Percentiles rank a stretch among this genome's conserved stretches.
Conservation (phyloP, 192 early-diverging fungal genomes). For the Backusella sp. region DNA sequence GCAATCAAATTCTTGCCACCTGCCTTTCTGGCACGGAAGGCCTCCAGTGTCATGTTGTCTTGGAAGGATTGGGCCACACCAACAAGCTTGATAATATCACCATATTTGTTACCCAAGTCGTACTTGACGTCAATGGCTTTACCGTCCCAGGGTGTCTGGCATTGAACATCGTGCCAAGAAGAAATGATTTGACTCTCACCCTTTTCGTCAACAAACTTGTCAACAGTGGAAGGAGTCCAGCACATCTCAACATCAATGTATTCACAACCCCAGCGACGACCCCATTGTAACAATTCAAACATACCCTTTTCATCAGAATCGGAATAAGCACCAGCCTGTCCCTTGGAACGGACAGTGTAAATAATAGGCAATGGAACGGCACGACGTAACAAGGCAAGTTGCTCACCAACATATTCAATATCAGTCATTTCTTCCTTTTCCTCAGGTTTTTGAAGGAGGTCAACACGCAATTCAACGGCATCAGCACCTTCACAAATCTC, state of each 20-base stretch:
- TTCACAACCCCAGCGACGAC: constrained; percentile 87
- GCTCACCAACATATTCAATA: constrained; percentile 69
- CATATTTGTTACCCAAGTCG: constrained; percentile 51
- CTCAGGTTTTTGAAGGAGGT: constrained; percentile 65
- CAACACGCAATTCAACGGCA: constrained; percentile 91
- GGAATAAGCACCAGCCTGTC: constrained; percentile 87
- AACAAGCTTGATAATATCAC: constrained; percentile 93
- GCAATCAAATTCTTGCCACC: constrained; percentile 81
- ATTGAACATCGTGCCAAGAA: constrained; percentile 85
- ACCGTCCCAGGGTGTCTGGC: constrained; percentile 62
- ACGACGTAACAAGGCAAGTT: constrained; percentile 76
- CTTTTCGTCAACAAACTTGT: constrained; percentile 54
- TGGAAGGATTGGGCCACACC: constrained; percentile 70
- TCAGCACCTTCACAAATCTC: constrained; percentile 76
- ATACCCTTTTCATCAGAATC: constrained; percentile 59
- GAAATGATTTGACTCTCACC: constrained; percentile 73
- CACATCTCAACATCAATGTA: constrained; percentile 87
- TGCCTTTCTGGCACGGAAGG: constrained; percentile 57
- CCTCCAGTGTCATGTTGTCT: constrained; percentile 82
- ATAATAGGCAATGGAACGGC: constrained; percentile 79
- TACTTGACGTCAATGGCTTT: constrained; percentile 56
- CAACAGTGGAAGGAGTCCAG: constrained; percentile 37
- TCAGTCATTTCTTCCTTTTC: constrained; percentile 34
- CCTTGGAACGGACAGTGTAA: constrained; percentile 87
- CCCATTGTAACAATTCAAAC: constrained; percentile 64